Evolutionary conservation across 2,329 filamentous ascomycete genomes (phyloP), one percentile per base, ranked within the genome.

Genomic region (Fusarium piperis): DNA sequence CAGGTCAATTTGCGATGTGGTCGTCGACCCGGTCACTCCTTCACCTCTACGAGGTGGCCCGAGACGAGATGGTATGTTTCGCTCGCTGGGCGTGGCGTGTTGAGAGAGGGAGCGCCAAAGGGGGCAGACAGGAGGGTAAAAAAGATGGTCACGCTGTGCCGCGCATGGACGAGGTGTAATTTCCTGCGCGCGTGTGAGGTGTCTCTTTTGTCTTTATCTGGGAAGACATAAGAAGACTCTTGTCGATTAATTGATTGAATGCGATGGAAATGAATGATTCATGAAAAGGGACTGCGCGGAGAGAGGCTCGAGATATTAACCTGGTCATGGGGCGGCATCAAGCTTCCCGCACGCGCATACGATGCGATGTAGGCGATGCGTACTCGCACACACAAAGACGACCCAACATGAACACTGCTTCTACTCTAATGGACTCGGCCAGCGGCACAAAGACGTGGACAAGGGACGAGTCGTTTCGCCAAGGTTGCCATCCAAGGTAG

Each of bases 81-180:
- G 35, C 48, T 20, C n/a, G 32, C 48, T 65, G 48, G 46, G 53
- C 38, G 58, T 73, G 70, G 67, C 64, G 67, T 73, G 70, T 61
- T 72, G 69, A 41, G 8, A 18, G 38, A n/a, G 36, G 10, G 15
- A 39, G 36, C n/a, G 23, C 26, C 39, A 44, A 44, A 44, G 39
- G 39, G 39, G 28, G 20, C 41, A 44, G 20, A 13, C 6, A 15
- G 23, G 13, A 52, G 26, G 32, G 52, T n/a, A 28, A 58, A 44
- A 20, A 56, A 28, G 39, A 38, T 62, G 70, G 70, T 73, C 70
- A 72, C 66, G 57, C 61, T 72, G 70, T 46, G 51, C 66, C 46
- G 69, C 41, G 70, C 69, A 67, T 70, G 62, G 70, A 59, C 69
- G 41, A 39, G 39, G 59, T 62, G 69, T 67, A 72, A 72, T 72